Percentiles rank a stretch among this genome's conserved stretches.
Conservation (phyloP, 2,329 filamentous ascomycete species). For the Microdochium paspali region DNA sequence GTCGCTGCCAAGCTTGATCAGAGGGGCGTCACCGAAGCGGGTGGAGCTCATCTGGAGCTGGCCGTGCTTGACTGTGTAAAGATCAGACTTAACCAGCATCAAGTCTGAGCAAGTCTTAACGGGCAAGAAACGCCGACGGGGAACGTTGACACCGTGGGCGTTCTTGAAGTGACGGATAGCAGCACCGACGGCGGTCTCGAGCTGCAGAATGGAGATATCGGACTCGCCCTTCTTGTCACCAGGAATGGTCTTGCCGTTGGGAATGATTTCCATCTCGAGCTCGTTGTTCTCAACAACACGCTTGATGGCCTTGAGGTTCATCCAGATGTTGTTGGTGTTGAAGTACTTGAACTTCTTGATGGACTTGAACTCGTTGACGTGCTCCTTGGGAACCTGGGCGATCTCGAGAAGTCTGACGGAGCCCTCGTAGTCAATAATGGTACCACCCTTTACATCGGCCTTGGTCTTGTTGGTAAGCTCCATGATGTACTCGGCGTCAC, state of each 20-base stretch:
- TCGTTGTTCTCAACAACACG: slow-evolving; percentile 97
- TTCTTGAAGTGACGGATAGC: slow-evolving; percentile 99
- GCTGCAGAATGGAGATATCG: slow-evolving; percentile 92
- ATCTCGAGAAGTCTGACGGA: slow-evolving; percentile 96
- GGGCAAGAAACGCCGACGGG: slow-evolving; percentile 92
- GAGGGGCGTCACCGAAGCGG: slow-evolving; percentile 90
- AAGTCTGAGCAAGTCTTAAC: slow-evolving; percentile 99
- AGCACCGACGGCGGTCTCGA: slow-evolving; percentile 96
- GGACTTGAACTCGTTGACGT: slow-evolving; percentile 99
- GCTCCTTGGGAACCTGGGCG: slow-evolving; percentile 98
- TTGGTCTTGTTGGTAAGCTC: slow-evolving; percentile 99
- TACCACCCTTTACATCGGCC: slow-evolving; percentile 99
- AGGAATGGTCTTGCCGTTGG: slow-evolving; percentile 96
- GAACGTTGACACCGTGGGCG: slow-evolving; percentile 97
- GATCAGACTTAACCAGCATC: slow-evolving; percentile 98
- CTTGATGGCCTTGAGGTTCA: slow-evolving; percentile 96
- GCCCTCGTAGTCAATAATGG: slow-evolving; percentile 98
- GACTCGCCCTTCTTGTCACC: slow-evolving; percentile 99
- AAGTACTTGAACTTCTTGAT: slow-evolving; percentile 99
- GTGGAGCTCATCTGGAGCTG: slow-evolving; percentile 94
- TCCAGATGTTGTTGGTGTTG: slow-evolving; percentile 99
- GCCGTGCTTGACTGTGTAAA: slow-evolving; percentile 97
- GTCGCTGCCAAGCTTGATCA: slow-evolving; percentile 97
- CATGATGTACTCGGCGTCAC: slow-evolving; percentile 97
- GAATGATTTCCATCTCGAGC: slow-evolving; percentile 98